Evolutionary conservation across 2,329 filamentous ascomycete species (phyloP), one percentile per base, ranked within the genome.

Genomic region (Neopestalotiopsis sp.): DNA sequence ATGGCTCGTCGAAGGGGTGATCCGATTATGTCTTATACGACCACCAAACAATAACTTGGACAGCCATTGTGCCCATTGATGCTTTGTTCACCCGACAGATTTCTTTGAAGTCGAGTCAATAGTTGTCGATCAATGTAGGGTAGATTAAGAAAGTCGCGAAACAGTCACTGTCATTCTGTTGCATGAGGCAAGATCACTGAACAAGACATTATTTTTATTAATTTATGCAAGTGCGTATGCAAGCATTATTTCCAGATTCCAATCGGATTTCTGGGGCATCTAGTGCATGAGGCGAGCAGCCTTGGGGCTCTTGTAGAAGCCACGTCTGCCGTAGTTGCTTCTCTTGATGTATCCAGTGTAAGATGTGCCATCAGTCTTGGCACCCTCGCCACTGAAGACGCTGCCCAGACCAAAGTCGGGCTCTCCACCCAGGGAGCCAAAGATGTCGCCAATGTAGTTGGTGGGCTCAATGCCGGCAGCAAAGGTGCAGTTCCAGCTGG

Each of bases 381-480:
- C 65, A 45, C 65, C 56, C 53, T 67, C 65, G 40, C 56, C 32
- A 24, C 34, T 67, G 65, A 67, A 67, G 24, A 59, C 65, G 40
- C 65, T 86, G 1, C 86, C 86, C 0, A 85, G 85, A 0, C 91
- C 91, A 77, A 92, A 93, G 75, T 92, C 89, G 0, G 91, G 90
- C 56, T 79, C 77, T 1, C 90, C 91, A 1, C 90, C 91, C 4
- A 94, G 79, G 10, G 87, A 90, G 14, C 90, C 91, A 72, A 93
- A 90, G 67, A 94, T 90, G 75, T 93, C 91, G 5, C 91, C 91
- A 49, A 93, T 80, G 73, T 94, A 94, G 74, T 93, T 93, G 1
- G 76, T 81, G 0, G 90, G 80, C 70, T 81, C 76, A 53, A 94
- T 79, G 2, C 92, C 92, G 1, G 76, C 71, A 45, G 82, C 79